Percentiles rank a stretch among this genome's conserved stretches.
These are phyloP conservation scores for Catharanthus roseus DNA, from an alignment of 257 asterid genomes.

Conservation along the genomic window DNA sequence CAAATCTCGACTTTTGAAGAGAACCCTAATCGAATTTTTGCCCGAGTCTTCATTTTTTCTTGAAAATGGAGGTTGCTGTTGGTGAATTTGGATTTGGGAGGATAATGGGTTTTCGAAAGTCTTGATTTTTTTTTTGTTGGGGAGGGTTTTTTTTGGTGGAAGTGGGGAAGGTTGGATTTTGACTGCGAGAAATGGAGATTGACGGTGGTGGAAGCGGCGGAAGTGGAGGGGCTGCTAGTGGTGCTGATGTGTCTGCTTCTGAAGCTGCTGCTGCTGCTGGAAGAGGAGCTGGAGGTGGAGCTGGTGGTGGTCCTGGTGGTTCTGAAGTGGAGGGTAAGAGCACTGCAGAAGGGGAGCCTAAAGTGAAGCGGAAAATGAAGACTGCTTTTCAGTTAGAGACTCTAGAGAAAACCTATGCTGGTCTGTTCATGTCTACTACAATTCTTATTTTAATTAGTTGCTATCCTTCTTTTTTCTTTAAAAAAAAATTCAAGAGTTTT, in stretches of 20 bases:
- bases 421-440: constrained; percentile 32
- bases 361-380: constrained; percentile 78
- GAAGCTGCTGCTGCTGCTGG: constrained; percentile 21
- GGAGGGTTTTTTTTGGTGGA: neutral
- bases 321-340: constrained; percentile 42
- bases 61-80: constrained; percentile 14
- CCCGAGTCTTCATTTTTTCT: neutral
- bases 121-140: constrained; percentile 15
- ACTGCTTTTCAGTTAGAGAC: constrained; percentile 80
- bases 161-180: constrained; percentile 18
- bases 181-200: constrained; percentile 45
- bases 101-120: constrained; percentile 22
- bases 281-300: constrained; percentile 22
- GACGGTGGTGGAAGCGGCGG: constrained; percentile 37
- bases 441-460: constrained; percentile 2
- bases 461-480: neutral
- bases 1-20: constrained; percentile 14
- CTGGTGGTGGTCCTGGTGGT: constrained; percentile 15
- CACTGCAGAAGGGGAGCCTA: constrained; percentile 48
- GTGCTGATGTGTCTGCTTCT: constrained; percentile 24
- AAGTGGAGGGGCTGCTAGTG: constrained; percentile 8
- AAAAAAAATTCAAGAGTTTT: neutral
- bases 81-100: constrained; percentile 7
- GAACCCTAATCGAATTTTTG: constrained; percentile 16
- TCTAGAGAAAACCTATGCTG: constrained; percentile 74